Evolutionary conservation across 352 stramenopile species (phyloP), one percentile per base, ranked within the genome.

Genomic region (Pythium periplocum): DNA sequence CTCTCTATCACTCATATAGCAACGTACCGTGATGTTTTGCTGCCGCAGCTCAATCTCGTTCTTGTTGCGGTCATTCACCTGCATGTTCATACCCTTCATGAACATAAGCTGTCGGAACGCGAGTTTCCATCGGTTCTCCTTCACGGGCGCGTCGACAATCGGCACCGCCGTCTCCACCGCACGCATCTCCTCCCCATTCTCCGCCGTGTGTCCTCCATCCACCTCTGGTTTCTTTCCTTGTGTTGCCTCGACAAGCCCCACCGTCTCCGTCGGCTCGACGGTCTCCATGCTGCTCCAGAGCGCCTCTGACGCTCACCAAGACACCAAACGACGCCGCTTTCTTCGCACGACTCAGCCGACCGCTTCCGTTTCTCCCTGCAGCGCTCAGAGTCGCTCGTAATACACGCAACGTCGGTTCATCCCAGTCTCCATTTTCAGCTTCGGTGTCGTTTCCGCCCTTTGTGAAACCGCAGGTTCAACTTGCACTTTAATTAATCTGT

Each of bases 51-150:
- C 76, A 48, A 91, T 91, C 55, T 91, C 81, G 55, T 87, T 88
- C 61, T 86, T 86, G 12, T 71, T 86, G 44, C 74, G 75, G 56
- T 81, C 62, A 46, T 87, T 87, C 45, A 87, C 81, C 53, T 88
- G 68, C 74, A 85, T 81, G 55, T 91, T 86, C 77, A 89, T 88
- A 36, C 72, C 61, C 57, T 89, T 89, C 75, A 91, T 89, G 65
- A 91, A 89, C 66, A 87, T 76, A 39, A 91, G 71, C 53, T 91
- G 81, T 8, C 76, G 74, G 46, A 91, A 85, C 37, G 74, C 74
- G 45, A 89, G 69, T 52, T 91, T 91, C 81, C 76, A 87, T 59
- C 73, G 75, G 65, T 80, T 87, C 55, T 74, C 48, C 44, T 68
- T 68, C 17, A 55, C 45, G 4, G 54, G 49, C 12, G 33, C 30